Conservation (phyloP, 169 alveolate genomes). For the Plasmodium gaboni region DNA sequence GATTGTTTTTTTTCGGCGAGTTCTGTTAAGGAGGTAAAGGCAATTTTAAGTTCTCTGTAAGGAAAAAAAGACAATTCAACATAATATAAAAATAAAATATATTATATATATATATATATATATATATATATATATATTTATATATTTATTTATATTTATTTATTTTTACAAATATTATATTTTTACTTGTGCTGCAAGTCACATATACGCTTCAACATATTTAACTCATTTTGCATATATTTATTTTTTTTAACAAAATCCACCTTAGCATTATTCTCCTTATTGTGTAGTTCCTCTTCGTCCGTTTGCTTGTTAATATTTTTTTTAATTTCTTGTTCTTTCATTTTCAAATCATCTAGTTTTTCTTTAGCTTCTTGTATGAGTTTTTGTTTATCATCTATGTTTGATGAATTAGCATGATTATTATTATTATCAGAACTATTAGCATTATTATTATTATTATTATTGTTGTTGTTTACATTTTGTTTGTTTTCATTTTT, state of each 20-base stretch:
- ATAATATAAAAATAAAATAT: background rate
- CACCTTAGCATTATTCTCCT: slow-evolving; percentile 25
- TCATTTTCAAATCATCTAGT: slow-evolving; percentile 55
- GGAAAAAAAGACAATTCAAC: background rate
- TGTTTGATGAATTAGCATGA: background rate
- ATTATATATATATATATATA: background rate
- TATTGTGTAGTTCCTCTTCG: slow-evolving; percentile 28
- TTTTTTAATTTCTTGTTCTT: slow-evolving; percentile 73
- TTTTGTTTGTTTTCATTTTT: background rate
- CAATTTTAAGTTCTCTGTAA: slow-evolving; percentile 55
- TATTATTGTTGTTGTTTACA: background rate
- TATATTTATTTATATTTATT: no score
- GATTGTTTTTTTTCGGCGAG: slow-evolving; percentile 59
- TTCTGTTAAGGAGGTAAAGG: slow-evolving; percentile 63
- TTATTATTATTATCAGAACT: background rate
- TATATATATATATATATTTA: background rate
- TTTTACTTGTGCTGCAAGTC: slow-evolving; percentile 70
- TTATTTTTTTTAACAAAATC: slow-evolving; percentile 46
- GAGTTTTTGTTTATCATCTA: slow-evolving; percentile 54
- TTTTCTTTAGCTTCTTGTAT: slow-evolving; percentile 74
- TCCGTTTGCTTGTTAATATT: slow-evolving; percentile 58
- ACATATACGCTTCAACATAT: slow-evolving; percentile 43
- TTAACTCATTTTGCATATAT: slow-evolving; percentile 55
- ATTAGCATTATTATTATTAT: background rate
- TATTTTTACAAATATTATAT: background rate